Evolutionary conservation across 1,284 basidiomycete species (phyloP).

Genomic region (Ustilago sp.): DNA sequence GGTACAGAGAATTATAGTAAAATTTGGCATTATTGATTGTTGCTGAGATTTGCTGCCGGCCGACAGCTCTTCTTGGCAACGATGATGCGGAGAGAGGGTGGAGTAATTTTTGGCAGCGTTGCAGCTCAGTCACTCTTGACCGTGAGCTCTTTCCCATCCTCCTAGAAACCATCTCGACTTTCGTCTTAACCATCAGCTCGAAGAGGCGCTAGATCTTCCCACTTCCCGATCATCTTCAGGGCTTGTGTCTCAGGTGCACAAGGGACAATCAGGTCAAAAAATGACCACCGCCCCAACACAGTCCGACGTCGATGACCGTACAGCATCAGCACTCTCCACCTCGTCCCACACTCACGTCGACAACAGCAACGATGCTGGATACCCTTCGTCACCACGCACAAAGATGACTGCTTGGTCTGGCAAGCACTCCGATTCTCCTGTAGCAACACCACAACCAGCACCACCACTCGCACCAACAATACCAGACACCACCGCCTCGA

Average conservation of each 20-base stretch:
- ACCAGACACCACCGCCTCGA: constrained; percentile 5
- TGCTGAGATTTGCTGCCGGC: not conserved
- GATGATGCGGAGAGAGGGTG: not conserved
- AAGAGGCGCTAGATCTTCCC: too few species aligned
- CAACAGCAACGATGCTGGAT: constrained; percentile 6
- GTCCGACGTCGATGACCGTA: constrained; percentile 24
- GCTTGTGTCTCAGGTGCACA: too few species aligned
- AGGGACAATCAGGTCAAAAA: not conserved
- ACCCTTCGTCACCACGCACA: constrained; percentile 15
- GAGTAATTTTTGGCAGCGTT: not conserved
- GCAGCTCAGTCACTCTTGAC: not conserved
- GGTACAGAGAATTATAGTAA: not conserved
- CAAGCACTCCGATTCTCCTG: not conserved
- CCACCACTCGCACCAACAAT: not conserved
- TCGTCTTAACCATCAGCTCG: too few species aligned
- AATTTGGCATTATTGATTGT: not conserved
- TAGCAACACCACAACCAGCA: not conserved
- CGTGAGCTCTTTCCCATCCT: not conserved
- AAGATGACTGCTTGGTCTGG: constrained; percentile 18
- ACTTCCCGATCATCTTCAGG: too few species aligned
- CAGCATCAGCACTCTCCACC: constrained; percentile 25
- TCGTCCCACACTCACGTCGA: constrained; percentile 44
- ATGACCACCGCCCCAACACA: constrained; percentile 19
- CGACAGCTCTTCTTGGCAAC: constrained; percentile 1
- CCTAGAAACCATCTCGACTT: not conserved